Conservation (phyloP, 495 filamentous ascomycete species). For the Penicillium desertorum region DNA sequence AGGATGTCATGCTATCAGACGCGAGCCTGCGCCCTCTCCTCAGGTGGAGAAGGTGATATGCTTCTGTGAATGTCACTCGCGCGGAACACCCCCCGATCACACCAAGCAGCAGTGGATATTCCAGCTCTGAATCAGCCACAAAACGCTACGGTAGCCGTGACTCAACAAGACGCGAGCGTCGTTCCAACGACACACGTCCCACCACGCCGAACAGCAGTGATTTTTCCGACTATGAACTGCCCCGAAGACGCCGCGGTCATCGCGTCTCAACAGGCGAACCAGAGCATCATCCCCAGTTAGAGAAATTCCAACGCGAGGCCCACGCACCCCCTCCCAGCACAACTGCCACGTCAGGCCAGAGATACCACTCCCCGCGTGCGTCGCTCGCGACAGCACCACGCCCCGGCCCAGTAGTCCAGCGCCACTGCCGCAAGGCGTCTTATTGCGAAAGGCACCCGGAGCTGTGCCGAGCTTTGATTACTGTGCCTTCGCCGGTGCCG, state of each 20-base stretch:
- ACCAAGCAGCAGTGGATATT: background rate
- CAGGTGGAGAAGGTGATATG: constrained; percentile 1
- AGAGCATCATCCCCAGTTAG: background rate
- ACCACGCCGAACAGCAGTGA: constrained; percentile 2
- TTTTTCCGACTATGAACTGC: background rate
- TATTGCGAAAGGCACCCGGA: constrained; percentile 8
- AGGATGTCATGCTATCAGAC: background rate
- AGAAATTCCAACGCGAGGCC: background rate
- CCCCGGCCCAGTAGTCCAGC: background rate
- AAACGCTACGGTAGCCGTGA: background rate
- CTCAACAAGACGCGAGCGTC: background rate
- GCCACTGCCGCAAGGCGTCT: constrained; percentile 1
- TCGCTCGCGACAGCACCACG: background rate
- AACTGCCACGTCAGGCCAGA: background rate
- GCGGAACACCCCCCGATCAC: background rate
- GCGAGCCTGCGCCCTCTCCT: background rate
- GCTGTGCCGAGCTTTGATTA: background rate
- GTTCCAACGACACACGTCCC: background rate
- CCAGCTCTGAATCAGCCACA: background rate
- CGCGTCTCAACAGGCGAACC: background rate
- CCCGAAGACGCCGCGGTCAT: background rate
- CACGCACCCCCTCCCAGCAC: background rate
- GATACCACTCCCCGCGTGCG: background rate
- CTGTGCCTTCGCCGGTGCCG: background rate
- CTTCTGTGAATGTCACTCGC: constrained; percentile 1